These are phyloP conservation scores for Francoa sonchifolia DNA, from an alignment of 441 rosid species.

Conservation along the genomic window DNA sequence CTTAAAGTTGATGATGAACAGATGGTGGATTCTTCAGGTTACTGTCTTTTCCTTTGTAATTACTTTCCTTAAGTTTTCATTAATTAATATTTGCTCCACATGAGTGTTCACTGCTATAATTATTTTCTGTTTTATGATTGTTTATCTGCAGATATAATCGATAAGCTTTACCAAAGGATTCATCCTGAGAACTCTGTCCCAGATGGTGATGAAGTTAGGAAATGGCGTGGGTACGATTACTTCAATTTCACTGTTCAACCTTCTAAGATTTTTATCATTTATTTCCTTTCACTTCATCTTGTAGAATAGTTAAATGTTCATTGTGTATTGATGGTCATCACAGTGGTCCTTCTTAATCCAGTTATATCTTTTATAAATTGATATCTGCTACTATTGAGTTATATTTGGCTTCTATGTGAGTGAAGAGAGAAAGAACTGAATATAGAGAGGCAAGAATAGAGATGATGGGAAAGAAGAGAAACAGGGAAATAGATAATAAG, in stretches of 20 bases:
- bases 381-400: too few species aligned
- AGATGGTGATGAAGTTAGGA: slow-evolving; percentile 58
- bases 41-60: slow-evolving; percentile 5
- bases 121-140: background rate
- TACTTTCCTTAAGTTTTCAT: background rate
- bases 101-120: background rate
- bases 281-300: too few species aligned
- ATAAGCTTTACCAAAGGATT: slow-evolving; percentile 46
- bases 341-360: too few species aligned
- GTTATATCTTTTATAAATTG: too few species aligned
- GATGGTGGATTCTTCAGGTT: slow-evolving; percentile 93
- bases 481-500: too few species aligned
- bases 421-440: too few species aligned
- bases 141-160: slow-evolving; percentile 47
- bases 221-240: slow-evolving; percentile 64
- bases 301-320: too few species aligned
- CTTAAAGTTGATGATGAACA: slow-evolving; percentile 67
- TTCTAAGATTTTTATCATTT: too few species aligned
- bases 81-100: background rate
- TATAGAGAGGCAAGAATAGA: too few species aligned
- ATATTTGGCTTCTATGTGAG: too few species aligned
- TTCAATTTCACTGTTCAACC: background rate
- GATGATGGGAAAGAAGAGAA: too few species aligned
- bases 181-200: slow-evolving; percentile 31
- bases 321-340: too few species aligned